phyloP scores from a whole-genome alignment of 306 rosid species.

The Vigna mungo region DNA sequence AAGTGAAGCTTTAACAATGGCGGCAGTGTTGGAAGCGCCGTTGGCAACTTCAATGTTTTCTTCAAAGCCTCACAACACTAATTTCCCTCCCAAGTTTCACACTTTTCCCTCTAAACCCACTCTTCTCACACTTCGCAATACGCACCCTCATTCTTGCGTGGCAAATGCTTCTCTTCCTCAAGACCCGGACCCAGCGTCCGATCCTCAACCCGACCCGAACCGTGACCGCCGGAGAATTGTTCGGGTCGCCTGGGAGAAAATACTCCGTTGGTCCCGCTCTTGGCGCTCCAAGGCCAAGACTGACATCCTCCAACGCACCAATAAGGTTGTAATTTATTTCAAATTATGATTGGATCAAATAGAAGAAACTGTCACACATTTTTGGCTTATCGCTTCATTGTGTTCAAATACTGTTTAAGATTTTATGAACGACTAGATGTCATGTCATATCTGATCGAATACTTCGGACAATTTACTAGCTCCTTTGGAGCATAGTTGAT shows the following conservation, averaged over 20 bases:
- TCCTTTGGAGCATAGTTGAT: too few species aligned
- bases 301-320: conserved; percentile 84
- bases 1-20: conserved; percentile 51
- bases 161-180: conserved; percentile 38
- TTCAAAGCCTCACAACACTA: conserved; percentile 27
- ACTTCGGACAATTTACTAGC: too few species aligned
- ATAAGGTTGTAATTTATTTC: conserved; percentile 59
- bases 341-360: neutral
- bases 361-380: neutral
- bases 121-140: conserved; percentile 41
- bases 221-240: conserved; percentile 75
- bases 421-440: too few species aligned
- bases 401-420: too few species aligned
- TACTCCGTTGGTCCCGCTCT: conserved; percentile 90
- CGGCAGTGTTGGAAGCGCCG: conserved; percentile 54
- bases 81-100: conserved; percentile 28
- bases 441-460: too few species aligned
- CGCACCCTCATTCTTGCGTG: conserved; percentile 22
- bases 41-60: conserved; percentile 41
- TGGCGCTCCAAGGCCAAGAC: conserved; percentile 81
- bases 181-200: conserved; percentile 25
- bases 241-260: conserved; percentile 90
- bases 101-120: conserved; percentile 44
- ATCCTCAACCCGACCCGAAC: conserved; percentile 51
- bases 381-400: neutral